Percentiles rank a stretch among this genome's conserved stretches.
These are phyloP conservation scores for Alternaria consortialis DNA, from an alignment of 2,329 filamentous ascomycete genomes.

Conservation along the genomic window DNA sequence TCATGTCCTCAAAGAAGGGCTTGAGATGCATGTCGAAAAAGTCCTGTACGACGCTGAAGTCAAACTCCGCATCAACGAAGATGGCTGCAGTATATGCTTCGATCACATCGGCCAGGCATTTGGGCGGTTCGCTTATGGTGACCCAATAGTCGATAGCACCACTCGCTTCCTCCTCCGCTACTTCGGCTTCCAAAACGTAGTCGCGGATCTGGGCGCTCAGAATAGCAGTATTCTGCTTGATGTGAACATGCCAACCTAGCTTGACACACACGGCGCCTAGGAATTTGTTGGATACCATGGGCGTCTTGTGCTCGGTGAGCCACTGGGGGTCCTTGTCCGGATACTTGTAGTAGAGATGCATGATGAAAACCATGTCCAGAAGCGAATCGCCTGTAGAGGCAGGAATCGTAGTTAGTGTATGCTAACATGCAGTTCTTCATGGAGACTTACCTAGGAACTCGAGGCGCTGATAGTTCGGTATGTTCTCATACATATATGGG, in stretches of 20 bases:
- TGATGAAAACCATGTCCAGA: slow-evolving; percentile 84
- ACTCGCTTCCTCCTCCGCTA: slow-evolving; percentile 59
- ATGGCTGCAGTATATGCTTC: slow-evolving; percentile 90
- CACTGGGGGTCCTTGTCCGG: slow-evolving; percentile 89
- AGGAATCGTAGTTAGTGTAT: slow-evolving; percentile 58
- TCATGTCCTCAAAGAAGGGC: slow-evolving; percentile 86
- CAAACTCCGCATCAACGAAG: slow-evolving; percentile 87
- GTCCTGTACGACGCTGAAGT: slow-evolving; percentile 74
- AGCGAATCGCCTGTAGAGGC: slow-evolving; percentile 90
- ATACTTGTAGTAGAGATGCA: slow-evolving; percentile 79
- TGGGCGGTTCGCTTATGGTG: slow-evolving; percentile 67
- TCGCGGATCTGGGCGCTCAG: slow-evolving; percentile 62
- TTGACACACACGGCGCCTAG: slow-evolving; percentile 81
- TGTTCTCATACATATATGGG: slow-evolving; percentile 74
- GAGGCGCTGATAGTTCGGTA: slow-evolving; percentile 80
- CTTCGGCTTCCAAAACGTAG: slow-evolving; percentile 67
- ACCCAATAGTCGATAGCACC: slow-evolving; percentile 75
- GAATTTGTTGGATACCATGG: slow-evolving; percentile 98
- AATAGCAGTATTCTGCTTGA: slow-evolving; percentile 64
- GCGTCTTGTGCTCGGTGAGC: slow-evolving; percentile 98
- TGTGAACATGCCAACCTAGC: slow-evolving; percentile 78
- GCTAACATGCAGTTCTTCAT: background rate
- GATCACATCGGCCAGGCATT: slow-evolving; percentile 83
- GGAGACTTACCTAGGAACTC: background rate
- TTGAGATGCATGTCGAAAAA: slow-evolving; percentile 82